Evolutionary conservation across 1,139 yeast genomes (phyloP).

Genomic region (Nakaseomyces delphensis): DNA sequence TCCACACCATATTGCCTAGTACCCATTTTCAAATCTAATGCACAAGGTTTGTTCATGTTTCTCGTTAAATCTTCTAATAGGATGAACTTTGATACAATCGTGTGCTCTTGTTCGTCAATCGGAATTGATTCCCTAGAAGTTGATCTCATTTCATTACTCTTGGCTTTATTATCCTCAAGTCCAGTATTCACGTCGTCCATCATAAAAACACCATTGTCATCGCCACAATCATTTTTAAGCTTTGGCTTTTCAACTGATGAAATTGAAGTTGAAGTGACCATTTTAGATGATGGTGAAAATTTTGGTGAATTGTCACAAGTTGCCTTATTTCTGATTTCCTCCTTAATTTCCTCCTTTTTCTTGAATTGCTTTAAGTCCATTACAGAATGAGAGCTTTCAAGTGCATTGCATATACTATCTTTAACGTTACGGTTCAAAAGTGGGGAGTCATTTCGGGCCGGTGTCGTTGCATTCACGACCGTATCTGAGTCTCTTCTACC

Average conservation of each 20-base stretch:
- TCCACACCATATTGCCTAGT: conserved; percentile 97
- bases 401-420: conserved; percentile 22
- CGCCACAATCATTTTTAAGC: conserved; percentile 6
- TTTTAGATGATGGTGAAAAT: not conserved
- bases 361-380: conserved; percentile 28
- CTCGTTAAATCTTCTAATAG: conserved; percentile 86
- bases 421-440: conserved; percentile 19
- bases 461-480: conserved; percentile 6
- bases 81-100: conserved; percentile 49
- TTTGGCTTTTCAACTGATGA: conserved; percentile 2
- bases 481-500: conserved; percentile 24
- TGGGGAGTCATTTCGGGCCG: conserved; percentile 13
- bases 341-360: conserved; percentile 15
- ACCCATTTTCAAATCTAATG: conserved; percentile 94
- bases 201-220: conserved; percentile 20
- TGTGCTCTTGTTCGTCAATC: conserved; percentile 25
- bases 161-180: conserved; percentile 1
- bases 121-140: conserved; percentile 15
- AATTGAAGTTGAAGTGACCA: not conserved
- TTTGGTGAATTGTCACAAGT: not conserved
- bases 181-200: conserved; percentile 19
- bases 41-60: conserved; percentile 79
- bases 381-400: conserved; percentile 25
- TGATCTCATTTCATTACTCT: not conserved
- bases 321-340: conserved; percentile 1